Evolutionary conservation across 257 asterid species (phyloP).

Genomic region (Solanum peruvianum): DNA sequence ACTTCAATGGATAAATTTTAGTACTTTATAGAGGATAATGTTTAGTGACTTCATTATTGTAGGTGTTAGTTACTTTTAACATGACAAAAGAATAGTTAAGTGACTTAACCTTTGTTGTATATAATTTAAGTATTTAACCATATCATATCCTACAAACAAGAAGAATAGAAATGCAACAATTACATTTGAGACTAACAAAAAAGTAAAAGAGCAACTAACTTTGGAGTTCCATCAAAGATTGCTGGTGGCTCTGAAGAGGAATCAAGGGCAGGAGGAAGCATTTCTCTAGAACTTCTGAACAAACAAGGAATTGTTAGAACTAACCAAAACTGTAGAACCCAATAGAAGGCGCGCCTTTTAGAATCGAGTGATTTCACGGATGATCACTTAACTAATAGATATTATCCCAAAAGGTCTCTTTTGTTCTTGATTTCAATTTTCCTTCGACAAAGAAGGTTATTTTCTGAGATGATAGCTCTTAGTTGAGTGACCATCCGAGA

Average conservation of each 20-base stretch:
- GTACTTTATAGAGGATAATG: not conserved
- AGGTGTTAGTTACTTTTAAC: not conserved
- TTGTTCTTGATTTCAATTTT: not conserved
- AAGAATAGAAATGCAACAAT: not conserved
- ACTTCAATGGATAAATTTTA: not conserved
- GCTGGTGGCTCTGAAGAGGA: slow-evolving; percentile 78
- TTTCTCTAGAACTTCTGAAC: slow-evolving; percentile 34
- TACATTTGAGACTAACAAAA: not conserved
- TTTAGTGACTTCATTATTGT: not conserved
- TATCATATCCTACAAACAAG: not conserved
- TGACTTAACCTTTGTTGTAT: not conserved
- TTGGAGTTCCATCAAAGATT: slow-evolving; percentile 75
- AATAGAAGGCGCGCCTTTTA: not conserved
- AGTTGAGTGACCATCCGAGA: not conserved
- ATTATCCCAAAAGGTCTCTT: not conserved
- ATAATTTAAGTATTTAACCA: not conserved
- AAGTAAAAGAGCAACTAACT: slow-evolving; percentile 22
- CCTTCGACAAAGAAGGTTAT: fast-evolving
- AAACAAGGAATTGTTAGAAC: not conserved
- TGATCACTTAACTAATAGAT: not conserved
- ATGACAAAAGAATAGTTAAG: not conserved
- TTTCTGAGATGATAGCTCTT: too few species aligned
- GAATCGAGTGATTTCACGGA: not conserved
- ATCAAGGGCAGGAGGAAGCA: slow-evolving; percentile 68
- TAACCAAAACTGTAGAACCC: not conserved